A percentile compares a stretch with the other conserved stretches of the same genome.
These are phyloP conservation scores for Aspergillus quadrilineatus DNA, from an alignment of 2,329 filamentous ascomycete genomes.

Conservation along the genomic window DNA sequence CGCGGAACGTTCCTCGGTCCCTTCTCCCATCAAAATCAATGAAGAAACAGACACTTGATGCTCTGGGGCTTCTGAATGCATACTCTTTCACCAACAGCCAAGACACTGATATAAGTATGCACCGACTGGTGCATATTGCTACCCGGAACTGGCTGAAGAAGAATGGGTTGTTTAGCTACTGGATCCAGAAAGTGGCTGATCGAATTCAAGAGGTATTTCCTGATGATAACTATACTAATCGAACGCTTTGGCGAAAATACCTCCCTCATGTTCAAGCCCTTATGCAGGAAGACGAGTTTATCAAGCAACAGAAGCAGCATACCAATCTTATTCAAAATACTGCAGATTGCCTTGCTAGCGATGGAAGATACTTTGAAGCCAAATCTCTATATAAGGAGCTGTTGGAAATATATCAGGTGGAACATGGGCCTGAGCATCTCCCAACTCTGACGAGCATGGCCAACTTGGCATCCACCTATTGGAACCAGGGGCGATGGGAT, in stretches of 20 bases:
- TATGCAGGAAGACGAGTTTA: neutral
- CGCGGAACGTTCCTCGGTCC: constrained; percentile 26
- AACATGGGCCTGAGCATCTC: neutral
- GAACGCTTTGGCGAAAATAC: neutral
- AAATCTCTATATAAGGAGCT: neutral
- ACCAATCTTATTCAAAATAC: neutral
- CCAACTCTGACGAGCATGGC: constrained; percentile 8
- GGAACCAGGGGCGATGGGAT: no score
- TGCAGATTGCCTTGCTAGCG: neutral
- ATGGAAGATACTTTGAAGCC: neutral
- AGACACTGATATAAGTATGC: neutral
- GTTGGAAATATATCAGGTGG: neutral
- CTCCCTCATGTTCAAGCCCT: neutral
- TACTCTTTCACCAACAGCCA: neutral
- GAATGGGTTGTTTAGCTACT: neutral
- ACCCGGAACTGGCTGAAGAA: neutral
- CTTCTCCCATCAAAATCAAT: constrained; percentile 18
- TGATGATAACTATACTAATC: neutral
- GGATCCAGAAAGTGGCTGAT: neutral
- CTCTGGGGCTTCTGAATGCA: neutral
- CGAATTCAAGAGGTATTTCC: neutral
- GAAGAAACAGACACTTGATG: constrained; percentile 12
- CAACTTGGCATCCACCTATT: neutral
- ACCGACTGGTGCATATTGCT: neutral
- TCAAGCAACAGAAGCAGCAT: neutral